Base-by-base conservation (phyloP, 2,329 filamentous ascomycete species). In the Coniochaeta prunicola region DNA sequence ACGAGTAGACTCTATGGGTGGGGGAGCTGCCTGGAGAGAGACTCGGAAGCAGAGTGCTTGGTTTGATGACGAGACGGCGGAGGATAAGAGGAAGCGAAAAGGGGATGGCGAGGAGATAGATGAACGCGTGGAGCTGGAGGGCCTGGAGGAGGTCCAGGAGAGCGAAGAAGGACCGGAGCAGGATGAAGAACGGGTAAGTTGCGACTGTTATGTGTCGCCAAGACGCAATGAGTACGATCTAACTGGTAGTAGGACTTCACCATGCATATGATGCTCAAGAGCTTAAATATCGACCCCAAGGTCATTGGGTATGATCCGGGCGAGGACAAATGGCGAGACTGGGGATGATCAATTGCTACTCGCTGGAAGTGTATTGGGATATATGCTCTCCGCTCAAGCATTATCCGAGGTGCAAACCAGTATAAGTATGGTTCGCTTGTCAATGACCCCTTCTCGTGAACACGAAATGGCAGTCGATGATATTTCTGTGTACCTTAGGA, bases 1-100 rank as follows among this genome's bases (percentile, higher is more conserved):
- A 15, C 55, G 69, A 28, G 65, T 68, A 73, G 83, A 58, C 77
- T 89, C 36, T 76, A 83, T 65, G 74, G 80, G 64, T 3, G 69
- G 67, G 1, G 63, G 60, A 24, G 63, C 58, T 58, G 67, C 66
- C 0, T 70, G 69, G 73, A 58, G 64, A 58, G 67, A 61, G 42
- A 69, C 58, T 62, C 64, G 38, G 61, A 59, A 36, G 57, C 57
- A 38, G 68, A 64, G 4, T 66, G 68, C 9, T 62, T 31, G 54
- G 57, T 64, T 58, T 57, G 62, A 60, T 48, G 60, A 40, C 36
- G n/a, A 26, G 15, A 26, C n/a, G 6, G 45, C 45, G 30, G 21
- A 28, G 17, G 15, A 58, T 36, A 58, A 17, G 57, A 58, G 30
- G 7, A 45, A 24, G 17, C 38, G 17, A 10, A 17, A 54, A n/a